Evolutionary conservation across 371 early-diverging fungal genomes (phyloP).

Genomic region (Mucor indicus): DNA sequence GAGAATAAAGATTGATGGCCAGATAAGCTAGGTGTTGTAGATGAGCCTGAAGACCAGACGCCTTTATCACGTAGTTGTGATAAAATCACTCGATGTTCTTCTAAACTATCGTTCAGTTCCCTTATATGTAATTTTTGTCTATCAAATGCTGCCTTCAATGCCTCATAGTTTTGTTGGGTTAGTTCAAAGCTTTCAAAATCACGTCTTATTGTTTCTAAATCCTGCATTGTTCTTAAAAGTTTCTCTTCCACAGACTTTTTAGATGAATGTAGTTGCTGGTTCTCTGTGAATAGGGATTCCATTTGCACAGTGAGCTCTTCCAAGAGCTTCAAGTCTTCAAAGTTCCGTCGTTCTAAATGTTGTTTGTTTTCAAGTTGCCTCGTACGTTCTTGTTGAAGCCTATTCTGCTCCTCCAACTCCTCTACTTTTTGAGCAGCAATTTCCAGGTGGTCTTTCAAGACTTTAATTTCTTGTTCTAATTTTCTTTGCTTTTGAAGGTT

Average conservation of each 20-base stretch:
- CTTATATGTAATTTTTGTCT: constrained; percentile 23
- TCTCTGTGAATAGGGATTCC: constrained; percentile 36
- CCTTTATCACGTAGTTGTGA: constrained; percentile 16
- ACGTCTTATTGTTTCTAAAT: constrained; percentile 17
- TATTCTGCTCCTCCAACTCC: constrained; percentile 23
- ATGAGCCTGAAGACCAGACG: too few relatives aligned
- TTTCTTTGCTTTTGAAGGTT: constrained; percentile 28
- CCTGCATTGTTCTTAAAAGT: constrained; percentile 11
- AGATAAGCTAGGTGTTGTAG: background rate
- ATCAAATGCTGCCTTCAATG: constrained; percentile 25
- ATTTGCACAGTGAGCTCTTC: constrained; percentile 33
- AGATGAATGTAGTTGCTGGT: constrained; percentile 29
- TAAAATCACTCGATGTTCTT: constrained; percentile 30
- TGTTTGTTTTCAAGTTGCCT: constrained; percentile 8
- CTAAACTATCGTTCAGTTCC: constrained; percentile 31
- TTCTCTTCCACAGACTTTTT: constrained; percentile 30
- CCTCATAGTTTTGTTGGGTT: constrained; percentile 16
- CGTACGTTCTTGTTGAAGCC: constrained; percentile 6
- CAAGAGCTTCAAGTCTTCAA: constrained; percentile 19
- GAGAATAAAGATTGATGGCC: background rate
- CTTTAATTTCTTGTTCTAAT: constrained; percentile 34
- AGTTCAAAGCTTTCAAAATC: constrained; percentile 31
- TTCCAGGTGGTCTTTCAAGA: constrained; percentile 22
- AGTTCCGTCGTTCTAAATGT: constrained; percentile 15
- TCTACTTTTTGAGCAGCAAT: constrained; percentile 23